These are phyloP conservation scores for Botryotinia narcissicola DNA, from an alignment of 2,329 filamentous ascomycete species.

Conservation along the genomic window DNA sequence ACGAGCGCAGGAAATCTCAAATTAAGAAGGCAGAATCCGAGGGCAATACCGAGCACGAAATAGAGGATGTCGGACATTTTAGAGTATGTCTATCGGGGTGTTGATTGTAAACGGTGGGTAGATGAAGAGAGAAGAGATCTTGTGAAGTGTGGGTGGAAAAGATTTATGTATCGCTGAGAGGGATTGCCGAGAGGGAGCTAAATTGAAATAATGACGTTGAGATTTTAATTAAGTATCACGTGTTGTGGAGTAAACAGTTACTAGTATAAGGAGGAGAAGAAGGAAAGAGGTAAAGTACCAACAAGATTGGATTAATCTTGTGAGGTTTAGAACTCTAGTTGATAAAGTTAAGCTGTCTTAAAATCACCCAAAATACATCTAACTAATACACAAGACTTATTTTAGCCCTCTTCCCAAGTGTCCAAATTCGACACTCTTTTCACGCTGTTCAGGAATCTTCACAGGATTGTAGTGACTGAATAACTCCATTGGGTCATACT, in stretches of 20 bases:
- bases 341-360: neutral
- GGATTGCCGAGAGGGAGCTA: neutral
- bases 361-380: neutral
- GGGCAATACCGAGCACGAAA: neutral
- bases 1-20: neutral
- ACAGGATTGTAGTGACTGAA: neutral
- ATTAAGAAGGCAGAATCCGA: neutral
- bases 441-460: neutral
- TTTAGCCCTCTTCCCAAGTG: neutral
- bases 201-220: neutral
- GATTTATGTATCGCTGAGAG: neutral
- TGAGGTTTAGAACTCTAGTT: neutral
- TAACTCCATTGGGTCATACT: neutral
- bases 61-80: neutral
- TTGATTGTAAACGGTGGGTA: neutral
- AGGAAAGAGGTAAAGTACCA: neutral
- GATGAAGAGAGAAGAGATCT: neutral
- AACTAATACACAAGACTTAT: neutral
- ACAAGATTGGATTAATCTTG: neutral
- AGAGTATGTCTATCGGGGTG: fast-evolving
- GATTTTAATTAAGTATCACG: neutral
- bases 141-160: neutral
- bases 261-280: neutral
- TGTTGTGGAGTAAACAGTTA: neutral
- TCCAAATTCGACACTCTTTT: neutral